These are phyloP conservation scores for Colletotrichum truncatum DNA, from an alignment of 2,329 filamentous ascomycete species.

Conservation along the genomic window DNA sequence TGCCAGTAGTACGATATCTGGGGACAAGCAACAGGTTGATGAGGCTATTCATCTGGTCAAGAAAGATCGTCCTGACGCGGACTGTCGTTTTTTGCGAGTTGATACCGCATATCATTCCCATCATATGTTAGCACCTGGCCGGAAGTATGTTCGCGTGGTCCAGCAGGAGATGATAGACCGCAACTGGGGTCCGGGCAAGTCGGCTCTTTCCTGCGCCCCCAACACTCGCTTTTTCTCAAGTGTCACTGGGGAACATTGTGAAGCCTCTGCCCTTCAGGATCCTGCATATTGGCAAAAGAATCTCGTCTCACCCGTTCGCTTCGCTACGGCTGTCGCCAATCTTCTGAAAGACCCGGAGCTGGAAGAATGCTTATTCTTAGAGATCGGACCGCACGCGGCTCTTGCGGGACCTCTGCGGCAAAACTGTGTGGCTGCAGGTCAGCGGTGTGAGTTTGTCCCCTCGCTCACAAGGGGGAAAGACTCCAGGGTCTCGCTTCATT, in stretches of 20 bases:
- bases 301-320: not conserved
- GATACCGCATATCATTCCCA: slow-evolving; percentile 8
- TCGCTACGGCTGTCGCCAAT: not conserved
- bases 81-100: not conserved
- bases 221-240: slow-evolving; percentile 30
- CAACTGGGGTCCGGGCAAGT: no score
- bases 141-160: not conserved
- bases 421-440: not conserved
- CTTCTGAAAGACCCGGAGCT: not conserved
- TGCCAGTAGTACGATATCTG: not conserved
- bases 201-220: no score
- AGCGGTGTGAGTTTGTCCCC: not conserved
- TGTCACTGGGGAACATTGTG: slow-evolving; percentile 39
- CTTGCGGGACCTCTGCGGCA: slow-evolving; percentile 8
- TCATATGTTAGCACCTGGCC: not conserved
- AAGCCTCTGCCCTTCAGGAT: not conserved
- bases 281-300: not conserved
- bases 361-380: not conserved
- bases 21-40: slow-evolving; percentile 3
- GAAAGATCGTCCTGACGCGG: not conserved
- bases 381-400: slow-evolving; percentile 1
- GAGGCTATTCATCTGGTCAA: not conserved
- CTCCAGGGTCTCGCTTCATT: not conserved
- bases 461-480: not conserved
- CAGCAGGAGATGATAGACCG: no score